phyloP scores from a whole-genome alignment of 169 alveolate genomes.

The Plasmodium reichenowi region DNA sequence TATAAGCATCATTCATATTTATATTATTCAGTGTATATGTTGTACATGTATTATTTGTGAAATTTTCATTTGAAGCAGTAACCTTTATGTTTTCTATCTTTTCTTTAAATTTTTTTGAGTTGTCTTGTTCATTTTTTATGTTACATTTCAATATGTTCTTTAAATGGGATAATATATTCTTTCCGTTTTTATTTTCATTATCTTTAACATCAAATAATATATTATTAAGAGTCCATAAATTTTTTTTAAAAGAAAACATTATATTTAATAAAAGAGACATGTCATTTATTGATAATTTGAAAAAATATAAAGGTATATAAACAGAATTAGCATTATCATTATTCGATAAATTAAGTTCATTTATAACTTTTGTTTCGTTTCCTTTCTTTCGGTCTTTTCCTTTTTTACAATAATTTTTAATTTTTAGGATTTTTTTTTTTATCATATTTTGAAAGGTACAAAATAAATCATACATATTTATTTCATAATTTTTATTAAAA shows the following conservation, averaged over 20 bases:
- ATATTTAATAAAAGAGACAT: constrained; percentile 36
- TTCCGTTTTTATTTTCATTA: background rate
- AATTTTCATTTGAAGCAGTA: background rate
- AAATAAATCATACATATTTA: constrained; percentile 11
- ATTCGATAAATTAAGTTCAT: no score
- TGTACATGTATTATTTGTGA: background rate
- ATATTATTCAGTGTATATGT: constrained; percentile 24
- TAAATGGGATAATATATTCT: background rate
- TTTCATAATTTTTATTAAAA: constrained; percentile 52
- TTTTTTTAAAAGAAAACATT: constrained; percentile 40
- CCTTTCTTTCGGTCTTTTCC: background rate
- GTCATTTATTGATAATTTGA: constrained; percentile 14
- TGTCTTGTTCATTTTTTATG: background rate
- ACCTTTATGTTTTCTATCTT: constrained; percentile 11
- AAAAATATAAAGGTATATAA: constrained; percentile 25
- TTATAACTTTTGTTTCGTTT: background rate
- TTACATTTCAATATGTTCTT: no score
- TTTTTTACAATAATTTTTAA: background rate
- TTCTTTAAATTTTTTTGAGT: constrained; percentile 11
- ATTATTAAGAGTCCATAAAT: constrained; percentile 44
- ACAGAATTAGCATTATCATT: background rate
- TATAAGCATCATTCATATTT: constrained; percentile 44
- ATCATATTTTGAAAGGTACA: constrained; percentile 9
- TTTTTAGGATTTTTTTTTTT: background rate
- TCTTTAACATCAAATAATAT: background rate